Base-by-base conservation (phyloP, 2,329 filamentous ascomycete genomes). In the Rutstroemia sp. region DNA sequence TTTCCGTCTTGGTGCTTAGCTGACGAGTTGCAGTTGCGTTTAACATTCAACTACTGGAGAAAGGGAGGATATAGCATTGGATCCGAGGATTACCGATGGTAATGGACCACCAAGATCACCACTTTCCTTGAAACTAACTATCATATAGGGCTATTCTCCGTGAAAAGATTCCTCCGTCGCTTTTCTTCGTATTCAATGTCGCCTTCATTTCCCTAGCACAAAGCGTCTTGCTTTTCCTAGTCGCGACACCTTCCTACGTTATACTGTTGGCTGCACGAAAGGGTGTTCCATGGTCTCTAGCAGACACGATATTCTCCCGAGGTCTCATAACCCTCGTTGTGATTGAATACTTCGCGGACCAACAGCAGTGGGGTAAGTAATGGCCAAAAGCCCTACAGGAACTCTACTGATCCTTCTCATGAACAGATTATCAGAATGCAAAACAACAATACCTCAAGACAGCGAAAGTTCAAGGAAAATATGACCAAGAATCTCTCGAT, bases 1-100 rank as follows among this genome's bases (percentile, higher is more conserved):
- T 3, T 30, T 21, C 16, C 41, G 42, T 17, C 25, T 27, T 21
- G 17, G 38, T 48, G 61, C 63, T 48, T 6, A 61, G 25, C 44
- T 27, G 30, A 48, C 16, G 49, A 19, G 10, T 21, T 21, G 19
- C 63, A 91, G 88, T 70, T 75, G 57, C 87, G 94, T 10, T 76
- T 99, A 72, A 97, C 92, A 2, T 97, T 82, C 77, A 99, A 99
- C 73, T 99, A 96, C 75, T 96, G 88, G 86, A 87, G 94, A 57
- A 95, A 89, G 71, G 94, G 94, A 41, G 94, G 94, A 23, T 99
- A 99, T 71, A 76, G 79, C 16, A 78, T 92, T 61, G 92, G 94
- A 39, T 92, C 88, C 16, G 92, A 99, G 72, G 94, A 99, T 72
- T 99, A 99, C 71, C 82, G 94, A 73, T 99, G 94, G 84, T 78